Base-by-base conservation (phyloP, 331 rosid genomes). In the Arachis monticola region DNA sequence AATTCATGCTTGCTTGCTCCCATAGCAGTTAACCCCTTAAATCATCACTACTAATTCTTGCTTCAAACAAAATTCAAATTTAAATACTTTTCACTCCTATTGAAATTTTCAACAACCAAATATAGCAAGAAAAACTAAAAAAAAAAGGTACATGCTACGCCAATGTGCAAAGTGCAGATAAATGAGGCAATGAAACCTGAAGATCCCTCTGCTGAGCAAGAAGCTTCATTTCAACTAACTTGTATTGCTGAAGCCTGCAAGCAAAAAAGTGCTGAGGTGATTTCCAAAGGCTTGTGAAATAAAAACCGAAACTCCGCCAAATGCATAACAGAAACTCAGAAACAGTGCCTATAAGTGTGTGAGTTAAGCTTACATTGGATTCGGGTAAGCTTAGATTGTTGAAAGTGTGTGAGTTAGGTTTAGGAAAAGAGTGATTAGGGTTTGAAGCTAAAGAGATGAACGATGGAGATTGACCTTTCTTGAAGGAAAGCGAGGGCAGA, bases 171-270 rank as follows among this genome's bases (percentile, higher is more conserved):
- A 38, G 48, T 55, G n/a, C 55, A 63, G 67, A 44, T 44, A 52
- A 11, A 81, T 10, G 46, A 60, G 72, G 30, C 31, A 72, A 73
- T 8, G 70, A 81, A 62, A 77, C 96, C 93, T 83, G 91, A 80
- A 92, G 88, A 74, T 85, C 91, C 80, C 96, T 85, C 71, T 87
- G 90, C 67, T 82, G 90, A 79, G 95, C 90, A 51, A 88, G 96
- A 84, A 88, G 96, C 60, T 90, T 86, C 96, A 88, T 85, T 72
- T 92, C 95, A 66, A 88, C 91, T 83, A 88, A 78, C 75, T 83
- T 87, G 88, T 88, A 84, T 48, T 85, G 96, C 85, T 90, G 91
- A 83, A 88, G 91, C 77, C 92, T 84, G 87, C 78, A 80, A 40
- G 8, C 64, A 6, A 67, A 64, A 44, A 57, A 66, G 60, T 50